Conservation (phyloP, 352 stramenopile species). For the Phytophthora rubi region DNA sequence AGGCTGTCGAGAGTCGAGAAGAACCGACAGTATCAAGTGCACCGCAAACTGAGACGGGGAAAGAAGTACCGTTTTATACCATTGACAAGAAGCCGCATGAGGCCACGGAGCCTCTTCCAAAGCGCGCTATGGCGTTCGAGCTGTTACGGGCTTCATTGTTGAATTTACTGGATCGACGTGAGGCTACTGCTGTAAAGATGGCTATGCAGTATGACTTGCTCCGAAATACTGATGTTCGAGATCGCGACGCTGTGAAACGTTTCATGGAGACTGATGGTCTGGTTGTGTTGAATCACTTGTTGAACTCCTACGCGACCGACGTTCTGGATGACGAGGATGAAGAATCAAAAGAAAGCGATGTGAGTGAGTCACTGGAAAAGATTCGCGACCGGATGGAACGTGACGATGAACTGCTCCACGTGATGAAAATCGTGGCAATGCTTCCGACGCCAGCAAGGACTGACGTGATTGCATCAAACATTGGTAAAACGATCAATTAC, state of each 20-base stretch:
- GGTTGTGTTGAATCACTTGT: conserved; percentile 60
- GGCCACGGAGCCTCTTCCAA: conserved; percentile 48
- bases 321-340: conserved; percentile 35
- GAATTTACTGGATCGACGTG: conserved; percentile 56
- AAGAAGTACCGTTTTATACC: conserved; percentile 51
- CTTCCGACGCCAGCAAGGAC: conserved; percentile 59
- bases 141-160: conserved; percentile 60
- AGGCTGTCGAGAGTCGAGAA: conserved; percentile 5
- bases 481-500: conserved; percentile 69
- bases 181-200: conserved; percentile 48
- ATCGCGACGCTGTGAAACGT: conserved; percentile 65
- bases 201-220: conserved; percentile 66
- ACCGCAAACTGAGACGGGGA: conserved; percentile 9
- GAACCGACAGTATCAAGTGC: not conserved
- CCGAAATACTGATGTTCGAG: conserved; percentile 63
- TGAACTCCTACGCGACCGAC: conserved; percentile 45
- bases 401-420: conserved; percentile 36
- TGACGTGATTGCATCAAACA: conserved; percentile 62
- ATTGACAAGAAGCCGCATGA: conserved; percentile 44
- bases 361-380: conserved; percentile 6
- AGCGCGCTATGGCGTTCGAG: conserved; percentile 60
- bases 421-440: conserved; percentile 73
- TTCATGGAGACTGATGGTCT: conserved; percentile 69
- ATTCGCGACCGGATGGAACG: conserved; percentile 27
- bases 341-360: conserved; percentile 20